These are phyloP conservation scores for Solanum corneliomulleri DNA, from an alignment of 257 asterid genomes.

Conservation along the genomic window DNA sequence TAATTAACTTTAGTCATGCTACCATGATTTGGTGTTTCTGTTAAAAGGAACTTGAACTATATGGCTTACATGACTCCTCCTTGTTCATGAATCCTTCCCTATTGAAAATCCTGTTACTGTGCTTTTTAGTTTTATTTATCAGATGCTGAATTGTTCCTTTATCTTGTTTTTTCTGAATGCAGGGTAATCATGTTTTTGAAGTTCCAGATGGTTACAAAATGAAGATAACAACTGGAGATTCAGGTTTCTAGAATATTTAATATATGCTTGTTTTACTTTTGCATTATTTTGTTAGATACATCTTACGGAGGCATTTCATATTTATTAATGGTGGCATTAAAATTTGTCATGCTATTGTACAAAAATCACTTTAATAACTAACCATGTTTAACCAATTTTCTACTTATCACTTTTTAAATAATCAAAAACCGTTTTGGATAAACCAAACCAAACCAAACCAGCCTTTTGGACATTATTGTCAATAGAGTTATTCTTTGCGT, in stretches of 20 bases:
- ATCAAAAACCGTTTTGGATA: not conserved
- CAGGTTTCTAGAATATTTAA: slow-evolving; percentile 37
- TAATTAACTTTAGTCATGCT: not conserved
- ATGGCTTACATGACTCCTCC: not conserved
- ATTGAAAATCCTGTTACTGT: not conserved
- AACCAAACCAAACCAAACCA: not conserved
- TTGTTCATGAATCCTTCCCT: not conserved
- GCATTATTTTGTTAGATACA: not conserved
- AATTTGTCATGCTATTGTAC: not conserved
- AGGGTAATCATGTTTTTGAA: slow-evolving; percentile 83
- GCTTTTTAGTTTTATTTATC: not conserved
- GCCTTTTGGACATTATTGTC: not conserved
- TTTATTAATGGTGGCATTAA: not conserved
- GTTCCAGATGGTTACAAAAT: slow-evolving; percentile 88
- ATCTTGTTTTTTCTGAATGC: slow-evolving; percentile 13
- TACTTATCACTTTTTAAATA: not conserved
- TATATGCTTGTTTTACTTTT: not conserved
- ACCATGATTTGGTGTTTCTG: not conserved
- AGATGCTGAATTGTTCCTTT: not conserved
- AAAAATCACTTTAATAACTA: not conserved
- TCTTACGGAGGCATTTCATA: not conserved
- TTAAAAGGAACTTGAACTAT: not conserved
- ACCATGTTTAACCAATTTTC: not conserved
- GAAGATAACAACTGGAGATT: slow-evolving; percentile 55
- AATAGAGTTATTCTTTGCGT: not conserved